These are phyloP conservation scores for Schoenoplectus triqueter DNA, from an alignment of 202 grass and related monocot species.

Conservation along the genomic window DNA sequence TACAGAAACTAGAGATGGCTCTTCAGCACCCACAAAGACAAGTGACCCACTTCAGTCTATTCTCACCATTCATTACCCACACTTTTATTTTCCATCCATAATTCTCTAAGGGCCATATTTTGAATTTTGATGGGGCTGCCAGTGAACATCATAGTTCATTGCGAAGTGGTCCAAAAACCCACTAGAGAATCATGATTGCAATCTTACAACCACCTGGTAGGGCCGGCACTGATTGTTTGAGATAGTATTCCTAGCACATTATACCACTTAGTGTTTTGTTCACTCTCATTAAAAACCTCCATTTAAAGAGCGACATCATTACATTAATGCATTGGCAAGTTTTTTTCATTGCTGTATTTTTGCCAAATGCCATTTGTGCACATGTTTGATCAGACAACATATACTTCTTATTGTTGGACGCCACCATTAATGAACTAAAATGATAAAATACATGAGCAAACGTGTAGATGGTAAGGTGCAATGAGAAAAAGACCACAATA, in stretches of 20 bases:
- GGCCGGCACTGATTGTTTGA: background rate
- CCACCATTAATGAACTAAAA: background rate
- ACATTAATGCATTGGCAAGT: background rate
- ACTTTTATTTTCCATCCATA: slow-evolving; percentile 19
- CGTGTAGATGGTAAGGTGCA: slow-evolving; percentile 7
- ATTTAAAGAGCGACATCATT: background rate
- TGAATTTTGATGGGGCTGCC: slow-evolving; percentile 4
- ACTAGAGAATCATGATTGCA: slow-evolving; percentile 19
- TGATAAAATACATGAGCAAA: slow-evolving; percentile 20
- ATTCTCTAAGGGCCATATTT: slow-evolving; percentile 5
- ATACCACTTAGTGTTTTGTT: background rate
- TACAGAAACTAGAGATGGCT: background rate
- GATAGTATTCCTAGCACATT: slow-evolving; percentile 19
- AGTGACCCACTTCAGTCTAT: background rate
- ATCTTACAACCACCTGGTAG: slow-evolving; percentile 29
- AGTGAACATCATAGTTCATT: slow-evolving; percentile 25
- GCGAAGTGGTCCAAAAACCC: slow-evolving; percentile 22
- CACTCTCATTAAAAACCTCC: background rate
- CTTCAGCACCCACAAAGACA: slow-evolving; percentile 3
- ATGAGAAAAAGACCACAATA: slow-evolving; percentile 19
- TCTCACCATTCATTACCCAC: slow-evolving; percentile 1
- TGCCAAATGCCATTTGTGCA: background rate
- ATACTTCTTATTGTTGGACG: background rate
- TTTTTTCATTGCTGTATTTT: background rate
- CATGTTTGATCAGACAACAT: background rate